Evolutionary conservation across 768 basidiomycete species (phyloP).

Genomic region (Pleurotus eryngii): DNA sequence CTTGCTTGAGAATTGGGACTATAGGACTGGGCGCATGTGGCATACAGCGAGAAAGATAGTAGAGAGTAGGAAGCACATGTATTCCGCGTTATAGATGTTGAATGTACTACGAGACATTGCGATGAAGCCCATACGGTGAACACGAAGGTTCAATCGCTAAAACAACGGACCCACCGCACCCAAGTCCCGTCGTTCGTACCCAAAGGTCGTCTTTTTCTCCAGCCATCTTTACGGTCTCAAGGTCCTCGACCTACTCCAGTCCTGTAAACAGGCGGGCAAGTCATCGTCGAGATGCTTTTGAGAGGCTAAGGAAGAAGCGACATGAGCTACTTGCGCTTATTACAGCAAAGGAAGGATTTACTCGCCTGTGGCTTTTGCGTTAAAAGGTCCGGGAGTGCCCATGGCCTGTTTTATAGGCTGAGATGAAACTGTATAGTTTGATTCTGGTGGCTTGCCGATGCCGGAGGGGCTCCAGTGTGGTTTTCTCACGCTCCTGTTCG

Average conservation of each 20-base stretch:
- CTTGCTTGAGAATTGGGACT: neutral
- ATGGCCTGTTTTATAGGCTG: neutral
- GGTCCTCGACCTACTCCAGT: slow-evolving; percentile 78
- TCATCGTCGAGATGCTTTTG: slow-evolving; percentile 92
- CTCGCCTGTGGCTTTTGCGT: slow-evolving; percentile 69
- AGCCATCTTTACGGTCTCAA: slow-evolving; percentile 82
- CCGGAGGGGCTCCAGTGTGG: neutral
- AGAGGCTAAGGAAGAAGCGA: slow-evolving; percentile 39
- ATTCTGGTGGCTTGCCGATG: neutral
- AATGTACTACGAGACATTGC: slow-evolving; percentile 93
- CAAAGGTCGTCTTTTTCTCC: slow-evolving; percentile 48
- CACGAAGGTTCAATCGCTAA: slow-evolving; percentile 57
- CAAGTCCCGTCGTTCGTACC: slow-evolving; percentile 70
- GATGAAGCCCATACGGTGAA: slow-evolving; percentile 63
- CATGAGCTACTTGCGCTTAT: slow-evolving; percentile 13
- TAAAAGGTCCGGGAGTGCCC: slow-evolving; percentile 16
- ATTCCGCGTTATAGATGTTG: slow-evolving; percentile 1
- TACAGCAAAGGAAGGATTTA: slow-evolving; percentile 4
- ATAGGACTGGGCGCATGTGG: neutral
- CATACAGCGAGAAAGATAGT: neutral
- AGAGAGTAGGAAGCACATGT: neutral
- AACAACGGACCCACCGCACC: slow-evolving; percentile 63
- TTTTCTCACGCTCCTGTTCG: neutral
- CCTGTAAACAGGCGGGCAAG: slow-evolving; percentile 56
- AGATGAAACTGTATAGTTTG: slow-evolving; percentile 30